Evolutionary conservation across 148 eudicot genomes (phyloP).

Genomic region (Oxyria digyna): DNA sequence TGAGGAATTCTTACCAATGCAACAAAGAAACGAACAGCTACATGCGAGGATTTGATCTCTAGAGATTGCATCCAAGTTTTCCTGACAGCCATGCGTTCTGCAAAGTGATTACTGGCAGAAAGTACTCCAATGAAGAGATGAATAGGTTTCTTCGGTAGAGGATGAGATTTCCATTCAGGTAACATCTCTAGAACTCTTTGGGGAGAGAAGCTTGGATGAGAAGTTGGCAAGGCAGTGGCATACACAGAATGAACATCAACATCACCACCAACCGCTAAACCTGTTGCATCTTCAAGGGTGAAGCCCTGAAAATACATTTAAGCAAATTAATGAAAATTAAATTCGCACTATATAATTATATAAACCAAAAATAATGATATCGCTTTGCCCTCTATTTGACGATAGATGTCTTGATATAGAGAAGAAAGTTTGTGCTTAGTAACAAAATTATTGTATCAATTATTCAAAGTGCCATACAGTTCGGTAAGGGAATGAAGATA

Average conservation of each 20-base stretch:
- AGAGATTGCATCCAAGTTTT: conserved; percentile 95
- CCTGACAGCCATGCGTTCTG: conserved; percentile 98
- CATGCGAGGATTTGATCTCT: conserved; percentile 58
- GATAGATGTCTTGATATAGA: neutral
- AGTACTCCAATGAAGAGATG: conserved; percentile 78
- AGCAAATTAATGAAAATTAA: conserved; percentile 4
- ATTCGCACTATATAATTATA: neutral
- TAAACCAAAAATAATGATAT: neutral
- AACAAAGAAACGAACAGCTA: conserved; percentile 91
- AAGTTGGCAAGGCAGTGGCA: conserved; percentile 79
- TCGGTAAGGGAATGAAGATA: conserved; percentile 89
- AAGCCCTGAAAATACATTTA: conserved; percentile 49
- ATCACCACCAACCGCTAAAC: conserved; percentile 84
- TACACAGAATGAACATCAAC: conserved; percentile 77
- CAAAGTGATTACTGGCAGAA: conserved; percentile 95
- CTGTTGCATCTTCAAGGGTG: conserved; percentile 95
- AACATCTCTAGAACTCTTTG: conserved; percentile 78
- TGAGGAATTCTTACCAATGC: conserved; percentile 54
- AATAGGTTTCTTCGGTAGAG: conserved; percentile 44
- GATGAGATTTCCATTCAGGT: conserved; percentile 60
- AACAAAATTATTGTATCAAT: neutral
- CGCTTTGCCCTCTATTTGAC: neutral
- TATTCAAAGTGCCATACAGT: conserved; percentile 28
- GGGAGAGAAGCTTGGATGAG: conserved; percentile 92
- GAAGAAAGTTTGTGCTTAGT: neutral